phyloP scores from a whole-genome alignment of 129 eudicot species.

The Arctium minus region DNA sequence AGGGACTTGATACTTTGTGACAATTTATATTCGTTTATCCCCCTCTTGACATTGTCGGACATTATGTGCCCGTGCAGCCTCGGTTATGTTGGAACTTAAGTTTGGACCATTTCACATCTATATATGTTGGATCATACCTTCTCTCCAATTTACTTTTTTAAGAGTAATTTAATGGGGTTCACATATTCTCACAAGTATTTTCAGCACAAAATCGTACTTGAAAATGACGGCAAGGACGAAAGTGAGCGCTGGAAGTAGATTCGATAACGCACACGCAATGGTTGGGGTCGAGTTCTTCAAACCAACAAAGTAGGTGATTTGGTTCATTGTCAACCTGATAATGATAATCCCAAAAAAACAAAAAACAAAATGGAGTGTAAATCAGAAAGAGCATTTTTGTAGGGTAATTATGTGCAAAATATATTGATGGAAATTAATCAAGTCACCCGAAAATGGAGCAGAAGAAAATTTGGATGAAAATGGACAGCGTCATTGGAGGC shows the following conservation, averaged over 20 bases:
- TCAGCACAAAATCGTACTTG: conserved; percentile 25
- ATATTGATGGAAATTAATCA: background rate
- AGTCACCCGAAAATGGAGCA: conserved; percentile 74
- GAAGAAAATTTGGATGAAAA: conserved; percentile 52
- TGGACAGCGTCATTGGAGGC: conserved; percentile 52
- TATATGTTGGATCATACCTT: no score
- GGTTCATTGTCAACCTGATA: conserved; percentile 66
- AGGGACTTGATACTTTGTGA: no score
- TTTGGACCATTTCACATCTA: background rate
- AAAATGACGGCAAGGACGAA: conserved; percentile 63
- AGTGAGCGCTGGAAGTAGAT: conserved; percentile 74
- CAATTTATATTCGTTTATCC: no score
- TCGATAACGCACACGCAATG: conserved; percentile 67
- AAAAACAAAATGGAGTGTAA: background rate
- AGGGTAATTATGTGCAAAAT: background rate
- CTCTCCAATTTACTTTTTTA: no score
- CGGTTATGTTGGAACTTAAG: background rate
- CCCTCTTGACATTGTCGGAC: no score
- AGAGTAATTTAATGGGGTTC: background rate
- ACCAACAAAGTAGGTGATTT: conserved; percentile 70
- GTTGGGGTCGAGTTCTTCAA: conserved; percentile 80
- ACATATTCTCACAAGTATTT: background rate
- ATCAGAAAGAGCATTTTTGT: background rate
- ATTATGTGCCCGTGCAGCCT: no score
- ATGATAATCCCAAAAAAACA: background rate